These are phyloP conservation scores for Cystoisospora suis DNA, from an alignment of 169 alveolate genomes.

Conservation along the genomic window DNA sequence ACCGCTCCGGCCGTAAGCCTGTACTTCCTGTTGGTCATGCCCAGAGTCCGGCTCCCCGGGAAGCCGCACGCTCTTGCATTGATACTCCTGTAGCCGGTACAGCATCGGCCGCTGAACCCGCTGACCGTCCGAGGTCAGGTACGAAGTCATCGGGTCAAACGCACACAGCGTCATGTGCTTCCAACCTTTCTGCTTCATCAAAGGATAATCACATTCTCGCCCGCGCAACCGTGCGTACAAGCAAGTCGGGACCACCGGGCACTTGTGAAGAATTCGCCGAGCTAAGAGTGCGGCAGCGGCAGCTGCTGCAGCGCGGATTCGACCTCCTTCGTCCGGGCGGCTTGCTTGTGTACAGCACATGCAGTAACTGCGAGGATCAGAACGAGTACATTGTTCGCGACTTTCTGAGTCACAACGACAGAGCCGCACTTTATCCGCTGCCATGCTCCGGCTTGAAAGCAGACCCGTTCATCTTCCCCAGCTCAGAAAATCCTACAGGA, in stretches of 20 bases:
- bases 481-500: too few species aligned
- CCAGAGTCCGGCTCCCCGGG: too few species aligned
- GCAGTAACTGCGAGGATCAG: constrained; percentile 68
- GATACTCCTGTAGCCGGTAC: background rate
- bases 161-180: background rate
- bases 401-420: constrained; percentile 32
- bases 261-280: background rate
- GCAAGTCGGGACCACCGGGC: background rate
- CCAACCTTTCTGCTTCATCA: too few species aligned
- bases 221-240: background rate
- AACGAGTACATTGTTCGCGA: constrained; percentile 70
- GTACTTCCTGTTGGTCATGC: background rate
- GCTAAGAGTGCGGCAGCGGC: background rate
- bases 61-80: too few species aligned
- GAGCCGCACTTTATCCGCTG: constrained; percentile 31
- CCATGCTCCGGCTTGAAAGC: background rate
- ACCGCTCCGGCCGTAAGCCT: background rate
- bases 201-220: too few species aligned
- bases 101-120: background rate
- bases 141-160: too few species aligned
- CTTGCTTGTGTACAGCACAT: constrained; percentile 72
- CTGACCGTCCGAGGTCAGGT: too few species aligned
- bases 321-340: constrained; percentile 59
- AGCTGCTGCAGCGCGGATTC: constrained; percentile 39
- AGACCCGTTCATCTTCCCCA: too few species aligned